Conservation (phyloP, 73 alveolate genomes). For the Stentor coeruleus region DNA sequence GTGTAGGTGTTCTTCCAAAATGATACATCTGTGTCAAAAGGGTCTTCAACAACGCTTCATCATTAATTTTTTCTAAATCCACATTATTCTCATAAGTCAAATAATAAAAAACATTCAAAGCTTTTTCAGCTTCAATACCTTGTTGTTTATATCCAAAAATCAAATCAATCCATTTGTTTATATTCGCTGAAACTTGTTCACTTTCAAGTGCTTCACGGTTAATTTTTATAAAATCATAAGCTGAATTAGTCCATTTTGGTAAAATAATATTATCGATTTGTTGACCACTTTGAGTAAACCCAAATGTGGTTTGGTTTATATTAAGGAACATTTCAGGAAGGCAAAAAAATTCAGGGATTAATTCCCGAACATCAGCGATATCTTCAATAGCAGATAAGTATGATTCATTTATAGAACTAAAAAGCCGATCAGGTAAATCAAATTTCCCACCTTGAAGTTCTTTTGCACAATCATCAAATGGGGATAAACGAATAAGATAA, state of each 20-base stretch:
- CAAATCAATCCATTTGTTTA: constrained; percentile 80
- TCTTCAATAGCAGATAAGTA: constrained; percentile 73
- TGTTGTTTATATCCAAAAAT: constrained; percentile 84
- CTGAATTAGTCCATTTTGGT: constrained; percentile 84
- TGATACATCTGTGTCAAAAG: not conserved
- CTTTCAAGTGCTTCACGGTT: constrained; percentile 78
- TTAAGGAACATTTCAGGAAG: constrained; percentile 83
- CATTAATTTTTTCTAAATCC: constrained; percentile 18
- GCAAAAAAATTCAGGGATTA: constrained; percentile 94
- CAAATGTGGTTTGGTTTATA: constrained; percentile 52
- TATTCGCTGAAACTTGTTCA: constrained; percentile 54
- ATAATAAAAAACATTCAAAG: constrained; percentile 64
- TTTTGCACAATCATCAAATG: constrained; percentile 84
- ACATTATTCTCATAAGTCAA: constrained; percentile 76
- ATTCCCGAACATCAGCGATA: constrained; percentile 92
- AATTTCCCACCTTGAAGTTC: constrained; percentile 85
- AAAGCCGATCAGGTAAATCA: constrained; percentile 91
- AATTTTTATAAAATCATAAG: constrained; percentile 54
- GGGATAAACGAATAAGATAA: constrained; percentile 81
- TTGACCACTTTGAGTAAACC: constrained; percentile 68
- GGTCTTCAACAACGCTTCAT: not conserved
- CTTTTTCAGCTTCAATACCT: constrained; percentile 86
- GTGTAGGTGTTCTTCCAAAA: constrained; percentile 21
- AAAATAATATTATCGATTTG: constrained; percentile 67
- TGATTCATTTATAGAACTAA: constrained; percentile 73